These are phyloP conservation scores for Oidiodendron maius DNA, from an alignment of 495 filamentous ascomycete species.

Conservation along the genomic window DNA sequence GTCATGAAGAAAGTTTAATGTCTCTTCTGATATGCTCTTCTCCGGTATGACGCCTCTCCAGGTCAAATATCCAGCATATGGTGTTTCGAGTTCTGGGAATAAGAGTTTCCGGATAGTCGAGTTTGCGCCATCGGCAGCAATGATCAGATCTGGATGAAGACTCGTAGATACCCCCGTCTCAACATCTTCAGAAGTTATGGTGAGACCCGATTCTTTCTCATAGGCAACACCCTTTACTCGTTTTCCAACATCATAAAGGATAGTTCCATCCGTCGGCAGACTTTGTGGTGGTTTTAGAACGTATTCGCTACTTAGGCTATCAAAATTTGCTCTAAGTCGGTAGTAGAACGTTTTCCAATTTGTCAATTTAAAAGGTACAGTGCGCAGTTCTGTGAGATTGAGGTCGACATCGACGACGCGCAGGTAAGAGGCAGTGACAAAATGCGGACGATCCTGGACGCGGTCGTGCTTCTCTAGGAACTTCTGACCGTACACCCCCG, in stretches of 20 bases:
- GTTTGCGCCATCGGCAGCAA: constrained; percentile 52
- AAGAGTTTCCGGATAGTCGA: constrained; percentile 46
- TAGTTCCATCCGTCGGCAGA: neutral
- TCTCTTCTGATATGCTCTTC: constrained; percentile 23
- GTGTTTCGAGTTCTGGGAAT: constrained; percentile 36
- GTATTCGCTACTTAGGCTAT: neutral
- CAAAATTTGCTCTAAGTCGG: neutral
- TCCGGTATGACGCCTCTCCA: constrained; percentile 28
- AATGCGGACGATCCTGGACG: neutral
- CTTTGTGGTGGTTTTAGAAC: neutral
- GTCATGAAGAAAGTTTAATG: constrained; percentile 9
- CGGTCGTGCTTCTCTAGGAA: constrained; percentile 30
- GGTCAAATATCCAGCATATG: constrained; percentile 50
- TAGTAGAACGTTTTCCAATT: neutral
- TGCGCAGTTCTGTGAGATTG: neutral
- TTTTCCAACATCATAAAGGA: neutral
- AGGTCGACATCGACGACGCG: neutral
- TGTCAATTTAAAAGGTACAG: neutral
- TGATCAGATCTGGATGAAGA: constrained; percentile 38
- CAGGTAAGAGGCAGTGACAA: neutral
- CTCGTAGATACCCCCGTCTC: neutral
- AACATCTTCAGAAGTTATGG: neutral
- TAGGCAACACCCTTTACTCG: neutral
- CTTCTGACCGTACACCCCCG: constrained; percentile 22
- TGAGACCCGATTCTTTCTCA: neutral